Percentiles rank a stretch among this genome's conserved stretches.
phyloP scores from a whole-genome alignment of 2,329 filamentous ascomycete species.

The Sporothrix phasma region DNA sequence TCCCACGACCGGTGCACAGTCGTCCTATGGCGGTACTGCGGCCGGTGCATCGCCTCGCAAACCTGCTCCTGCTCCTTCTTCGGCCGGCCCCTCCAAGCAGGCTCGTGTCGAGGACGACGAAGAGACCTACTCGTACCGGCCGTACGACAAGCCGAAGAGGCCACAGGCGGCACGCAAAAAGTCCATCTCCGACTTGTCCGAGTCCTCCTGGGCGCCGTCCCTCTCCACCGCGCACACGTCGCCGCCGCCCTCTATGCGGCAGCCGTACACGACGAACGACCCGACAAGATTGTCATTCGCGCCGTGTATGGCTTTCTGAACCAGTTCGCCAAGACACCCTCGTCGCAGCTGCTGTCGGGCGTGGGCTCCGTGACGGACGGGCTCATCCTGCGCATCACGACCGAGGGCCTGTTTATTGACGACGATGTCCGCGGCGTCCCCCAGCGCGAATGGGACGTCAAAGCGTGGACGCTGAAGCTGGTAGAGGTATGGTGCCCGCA shows the following conservation, averaged over 20 bases:
- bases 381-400: conserved; percentile 81
- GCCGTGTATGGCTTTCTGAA: conserved; percentile 91
- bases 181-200: conserved; percentile 65
- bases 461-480: conserved; percentile 91
- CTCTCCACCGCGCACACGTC: conserved; percentile 76
- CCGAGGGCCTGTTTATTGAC: conserved; percentile 92
- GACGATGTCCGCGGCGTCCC: conserved; percentile 84
- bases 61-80: conserved; percentile 42
- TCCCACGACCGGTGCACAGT: neutral
- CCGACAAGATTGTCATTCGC: conserved; percentile 90
- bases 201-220: conserved; percentile 78
- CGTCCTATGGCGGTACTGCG: conserved; percentile 3
- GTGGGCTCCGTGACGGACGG: conserved; percentile 81
- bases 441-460: conserved; percentile 98
- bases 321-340: conserved; percentile 75
- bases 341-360: conserved; percentile 82
- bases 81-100: conserved; percentile 38
- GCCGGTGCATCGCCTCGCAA: conserved; percentile 23
- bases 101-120: conserved; percentile 35
- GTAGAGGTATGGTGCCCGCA: conserved; percentile 77
- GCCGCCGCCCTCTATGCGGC: conserved; percentile 67
- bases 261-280: conserved; percentile 76
- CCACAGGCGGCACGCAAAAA: conserved; percentile 41
- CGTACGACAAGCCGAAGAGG: conserved; percentile 60
- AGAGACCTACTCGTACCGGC: conserved; percentile 62